Evolutionary conservation across 805 yeast species (phyloP), one percentile per base, ranked within the genome.

Genomic region (Yarrowia deformans): DNA sequence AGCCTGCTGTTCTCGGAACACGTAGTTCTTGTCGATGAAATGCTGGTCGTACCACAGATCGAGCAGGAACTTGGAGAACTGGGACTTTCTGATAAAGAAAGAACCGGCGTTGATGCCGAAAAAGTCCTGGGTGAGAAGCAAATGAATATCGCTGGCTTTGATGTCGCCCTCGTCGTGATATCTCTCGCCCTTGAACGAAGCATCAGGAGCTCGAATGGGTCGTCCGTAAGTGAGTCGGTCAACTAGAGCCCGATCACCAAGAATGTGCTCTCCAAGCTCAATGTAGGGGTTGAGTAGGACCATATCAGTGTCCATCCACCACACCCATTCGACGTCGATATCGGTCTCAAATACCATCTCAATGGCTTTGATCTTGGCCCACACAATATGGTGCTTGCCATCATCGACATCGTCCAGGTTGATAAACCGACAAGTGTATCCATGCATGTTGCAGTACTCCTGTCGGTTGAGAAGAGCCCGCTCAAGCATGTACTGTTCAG

Each of bases 291-390:
- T 78, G 74, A 77, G 77, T 63, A 79, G 75, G 37, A 79, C 70
- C 18, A 77, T 76, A 52, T 79, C 81, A 3, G 74, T 72, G 69
- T 79, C 81, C 32, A 79, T 73, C 81, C 80, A 79, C 79, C 80
- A 79, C 19, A 79, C 72, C 81, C 81, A 79, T 61, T 79, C 79
- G 29, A 75, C 80, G 1, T 75, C 72, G 3, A 80, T 79, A 69
- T 77, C 68, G 23, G 39, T 46, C 18, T 70, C 74, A 55, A 78
- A 77, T 5, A 78, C 75, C 43, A 75, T 74, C 61, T 71, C 70
- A 18, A 79, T 72, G 12, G 80, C 79, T 4, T 77, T 75, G 40
- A 79, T 69, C 69, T 79, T 79, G 49, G 72, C 72, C 81, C 81
- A 79, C 7, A 71, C 75, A n/a, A 74, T 72, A 40, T 70, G 73